Conservation (phyloP, 371 early-diverging fungal genomes). For the Mortierella sp. region DNA sequence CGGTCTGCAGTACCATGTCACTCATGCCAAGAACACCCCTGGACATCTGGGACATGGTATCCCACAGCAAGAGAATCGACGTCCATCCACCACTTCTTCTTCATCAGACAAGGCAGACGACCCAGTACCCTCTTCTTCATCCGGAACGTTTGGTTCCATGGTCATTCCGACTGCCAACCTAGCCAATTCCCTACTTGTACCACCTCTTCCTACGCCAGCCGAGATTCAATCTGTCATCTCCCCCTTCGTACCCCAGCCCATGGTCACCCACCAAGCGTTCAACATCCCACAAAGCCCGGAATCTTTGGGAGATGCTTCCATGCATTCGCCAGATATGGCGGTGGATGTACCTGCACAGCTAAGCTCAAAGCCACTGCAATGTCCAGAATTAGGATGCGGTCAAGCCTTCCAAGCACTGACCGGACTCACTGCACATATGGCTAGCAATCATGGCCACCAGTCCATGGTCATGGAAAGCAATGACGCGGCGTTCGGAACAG, state of each 20-base stretch:
- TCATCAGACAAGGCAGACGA: slow-evolving; percentile 9
- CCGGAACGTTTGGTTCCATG: background rate
- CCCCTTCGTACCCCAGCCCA: slow-evolving; percentile 1
- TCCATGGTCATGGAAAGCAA: slow-evolving; percentile 38
- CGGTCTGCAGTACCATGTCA: slow-evolving; percentile 94
- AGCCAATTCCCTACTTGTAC: too few relatives aligned
- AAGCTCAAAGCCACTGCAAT: slow-evolving; percentile 19
- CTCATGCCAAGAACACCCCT: slow-evolving; percentile 77
- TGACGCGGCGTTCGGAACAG: slow-evolving; percentile 13
- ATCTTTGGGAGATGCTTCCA: slow-evolving; percentile 9
- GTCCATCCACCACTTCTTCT: background rate
- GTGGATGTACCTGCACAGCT: slow-evolving; percentile 17
- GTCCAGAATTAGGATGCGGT: slow-evolving; percentile 47
- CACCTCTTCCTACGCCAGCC: slow-evolving; percentile 27
- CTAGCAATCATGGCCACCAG: slow-evolving; percentile 39
- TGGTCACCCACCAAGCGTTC: slow-evolving; percentile 31
- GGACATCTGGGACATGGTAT: slow-evolving; percentile 48
- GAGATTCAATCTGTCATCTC: slow-evolving; percentile 26
- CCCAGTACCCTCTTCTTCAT: background rate
- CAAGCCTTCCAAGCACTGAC: slow-evolving; percentile 27
- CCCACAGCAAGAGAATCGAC: slow-evolving; percentile 4
- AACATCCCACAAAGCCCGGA: slow-evolving; percentile 45
- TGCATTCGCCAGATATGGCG: slow-evolving; percentile 12
- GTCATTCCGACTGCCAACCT: slow-evolving; percentile 1
- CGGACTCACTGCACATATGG: slow-evolving; percentile 43